Evolutionary conservation across 805 yeast genomes (phyloP).

Genomic region (Yamadazyma kitorensis): DNA sequence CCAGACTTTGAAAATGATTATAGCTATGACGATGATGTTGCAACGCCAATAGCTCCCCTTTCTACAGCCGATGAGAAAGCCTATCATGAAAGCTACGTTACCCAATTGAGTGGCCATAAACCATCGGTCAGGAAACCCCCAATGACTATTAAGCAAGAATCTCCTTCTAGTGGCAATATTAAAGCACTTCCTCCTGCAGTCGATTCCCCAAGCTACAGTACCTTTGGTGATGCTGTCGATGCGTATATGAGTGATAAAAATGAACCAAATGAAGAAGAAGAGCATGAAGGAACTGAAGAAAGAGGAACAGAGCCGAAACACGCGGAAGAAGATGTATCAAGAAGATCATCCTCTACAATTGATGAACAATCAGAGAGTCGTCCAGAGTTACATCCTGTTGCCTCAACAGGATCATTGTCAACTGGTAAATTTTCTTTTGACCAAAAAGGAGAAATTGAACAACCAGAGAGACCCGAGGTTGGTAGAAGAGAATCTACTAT

Average conservation of each 20-base stretch:
- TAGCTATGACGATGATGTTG: constrained; percentile 11
- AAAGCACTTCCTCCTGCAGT: constrained; percentile 6
- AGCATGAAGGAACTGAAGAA: neutral
- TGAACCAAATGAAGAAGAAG: constrained; percentile 3
- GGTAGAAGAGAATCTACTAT: constrained; percentile 33
- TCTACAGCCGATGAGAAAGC: constrained; percentile 18
- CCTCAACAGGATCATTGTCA: constrained; percentile 28
- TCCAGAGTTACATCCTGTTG: constrained; percentile 19
- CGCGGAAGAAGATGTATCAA: neutral
- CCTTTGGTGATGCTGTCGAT: constrained; percentile 31
- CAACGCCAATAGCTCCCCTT: constrained; percentile 26
- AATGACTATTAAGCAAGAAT: constrained; percentile 8
- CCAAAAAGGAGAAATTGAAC: constrained; percentile 13
- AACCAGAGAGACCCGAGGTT: constrained; percentile 10
- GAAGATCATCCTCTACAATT: neutral
- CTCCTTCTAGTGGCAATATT: neutral
- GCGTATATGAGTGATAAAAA: constrained; percentile 21
- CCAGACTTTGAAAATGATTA: constrained; percentile 27
- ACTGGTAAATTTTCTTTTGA: constrained; percentile 26
- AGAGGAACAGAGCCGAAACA: neutral
- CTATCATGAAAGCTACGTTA: constrained; percentile 23
- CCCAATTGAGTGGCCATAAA: constrained; percentile 23
- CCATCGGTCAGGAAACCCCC: constrained; percentile 40
- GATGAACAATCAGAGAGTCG: neutral
- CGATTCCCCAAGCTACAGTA: constrained; percentile 27